phyloP scores from a whole-genome alignment of 2,329 filamentous ascomycete species.

The Colletotrichum lupini region DNA sequence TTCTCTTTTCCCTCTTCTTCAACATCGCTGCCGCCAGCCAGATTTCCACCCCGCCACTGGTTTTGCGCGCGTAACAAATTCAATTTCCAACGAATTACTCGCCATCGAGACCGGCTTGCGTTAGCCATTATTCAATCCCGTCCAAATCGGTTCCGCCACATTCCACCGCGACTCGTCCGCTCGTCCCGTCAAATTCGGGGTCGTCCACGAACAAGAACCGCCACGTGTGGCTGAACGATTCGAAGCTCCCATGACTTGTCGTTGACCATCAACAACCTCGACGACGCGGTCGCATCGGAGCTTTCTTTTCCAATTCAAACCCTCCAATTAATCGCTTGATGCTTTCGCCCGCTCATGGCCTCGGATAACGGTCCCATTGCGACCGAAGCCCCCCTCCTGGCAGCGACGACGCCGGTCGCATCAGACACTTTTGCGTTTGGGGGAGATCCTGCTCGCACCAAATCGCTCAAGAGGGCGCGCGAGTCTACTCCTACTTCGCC shows the following conservation, averaged over 20 bases:
- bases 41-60: neutral
- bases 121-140: constrained; percentile 24
- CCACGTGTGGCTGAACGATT: constrained; percentile 35
- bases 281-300: constrained; percentile 26
- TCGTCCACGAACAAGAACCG: constrained; percentile 29
- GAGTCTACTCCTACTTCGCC: constrained; percentile 55
- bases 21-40: constrained; percentile 18
- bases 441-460: constrained; percentile 48
- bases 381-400: constrained; percentile 59
- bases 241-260: constrained; percentile 32
- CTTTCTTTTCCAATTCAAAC: neutral
- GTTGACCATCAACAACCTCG: constrained; percentile 24
- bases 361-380: constrained; percentile 64
- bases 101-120: constrained; percentile 4
- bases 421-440: constrained; percentile 51
- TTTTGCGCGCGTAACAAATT: constrained; percentile 5
- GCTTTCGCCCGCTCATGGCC: constrained; percentile 55
- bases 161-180: constrained; percentile 33
- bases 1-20: constrained; percentile 26
- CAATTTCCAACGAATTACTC: neutral
- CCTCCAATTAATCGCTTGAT: constrained; percentile 24
- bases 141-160: constrained; percentile 27
- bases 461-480: constrained; percentile 55
- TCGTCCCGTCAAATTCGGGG: constrained; percentile 35
- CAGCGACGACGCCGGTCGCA: constrained; percentile 49